A percentile compares a stretch with the other conserved stretches of the same genome.
phyloP scores from a whole-genome alignment of 139 green algal species.

The Chlorella sp. region DNA sequence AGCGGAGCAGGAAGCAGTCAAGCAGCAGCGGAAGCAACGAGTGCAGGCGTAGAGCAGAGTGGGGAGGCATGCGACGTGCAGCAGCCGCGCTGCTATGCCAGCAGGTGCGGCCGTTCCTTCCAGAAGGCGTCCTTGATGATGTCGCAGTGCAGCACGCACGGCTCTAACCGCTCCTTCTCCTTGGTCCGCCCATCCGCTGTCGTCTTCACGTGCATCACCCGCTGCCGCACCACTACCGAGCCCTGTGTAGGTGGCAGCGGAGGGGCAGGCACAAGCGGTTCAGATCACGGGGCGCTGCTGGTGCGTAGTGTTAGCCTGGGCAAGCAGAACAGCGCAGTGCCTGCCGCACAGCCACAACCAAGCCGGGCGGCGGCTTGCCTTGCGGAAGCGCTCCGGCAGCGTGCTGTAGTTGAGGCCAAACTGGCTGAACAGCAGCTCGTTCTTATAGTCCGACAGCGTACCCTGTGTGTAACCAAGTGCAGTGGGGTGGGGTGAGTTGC shows the following conservation, averaged over 20 bases:
- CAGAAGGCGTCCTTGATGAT: slow-evolving; percentile 92
- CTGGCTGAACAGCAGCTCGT: slow-evolving; percentile 88
- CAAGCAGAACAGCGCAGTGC: too few species aligned
- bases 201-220: slow-evolving; percentile 50
- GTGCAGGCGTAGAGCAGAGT: neutral
- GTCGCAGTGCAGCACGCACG: slow-evolving; percentile 78
- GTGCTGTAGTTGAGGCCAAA: slow-evolving; percentile 94
- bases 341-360: too few species aligned
- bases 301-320: too few species aligned
- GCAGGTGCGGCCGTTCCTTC: slow-evolving; percentile 67
- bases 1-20: neutral
- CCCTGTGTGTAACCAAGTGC: slow-evolving; percentile 57
- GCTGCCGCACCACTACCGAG: slow-evolving; percentile 58
- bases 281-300: too few species aligned
- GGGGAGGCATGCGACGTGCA: neutral
- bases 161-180: slow-evolving; percentile 43
- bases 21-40: neutral
- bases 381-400: slow-evolving; percentile 86
- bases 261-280: too few species aligned
- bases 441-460: slow-evolving; percentile 84
- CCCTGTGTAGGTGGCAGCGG: slow-evolving; percentile 49
- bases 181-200: slow-evolving; percentile 62
- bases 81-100: slow-evolving; percentile 40
- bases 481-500: neutral
- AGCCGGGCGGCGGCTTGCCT: slow-evolving; percentile 66